phyloP scores from a whole-genome alignment of 1,284 basidiomycete species.

The Inonotus hispidus region DNA sequence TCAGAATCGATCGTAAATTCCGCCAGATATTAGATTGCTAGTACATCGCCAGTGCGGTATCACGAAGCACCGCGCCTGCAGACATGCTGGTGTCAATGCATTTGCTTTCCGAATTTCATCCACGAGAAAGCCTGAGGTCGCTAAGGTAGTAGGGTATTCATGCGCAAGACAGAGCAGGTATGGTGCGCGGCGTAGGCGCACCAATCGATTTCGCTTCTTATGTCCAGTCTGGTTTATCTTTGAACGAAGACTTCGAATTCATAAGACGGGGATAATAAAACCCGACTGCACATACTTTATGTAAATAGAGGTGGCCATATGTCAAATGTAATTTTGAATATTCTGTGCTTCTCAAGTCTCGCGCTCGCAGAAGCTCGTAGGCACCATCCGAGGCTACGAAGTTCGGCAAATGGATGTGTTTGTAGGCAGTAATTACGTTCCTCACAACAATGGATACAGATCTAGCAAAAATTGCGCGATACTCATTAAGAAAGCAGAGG shows the following conservation, averaged over 20 bases:
- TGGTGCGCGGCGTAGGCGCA: constrained; percentile 13
- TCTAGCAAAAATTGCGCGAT: neutral
- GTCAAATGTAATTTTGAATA: no score
- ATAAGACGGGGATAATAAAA: no score
- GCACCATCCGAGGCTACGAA: no score
- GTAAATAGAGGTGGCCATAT: no score
- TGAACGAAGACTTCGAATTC: neutral
- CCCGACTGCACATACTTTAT: no score
- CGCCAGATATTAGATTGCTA: constrained; percentile 2
- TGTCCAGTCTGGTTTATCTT: constrained; percentile 51
- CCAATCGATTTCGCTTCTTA: constrained; percentile 9
- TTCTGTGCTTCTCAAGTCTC: no score
- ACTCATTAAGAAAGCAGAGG: no score
- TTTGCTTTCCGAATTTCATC: constrained; percentile 19
- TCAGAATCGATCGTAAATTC: neutral
- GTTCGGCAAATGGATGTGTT: neutral
- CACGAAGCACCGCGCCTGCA: neutral
- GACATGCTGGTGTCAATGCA: no score
- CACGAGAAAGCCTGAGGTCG: constrained; percentile 16
- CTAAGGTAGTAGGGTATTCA: constrained; percentile 9
- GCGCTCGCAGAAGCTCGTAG: no score
- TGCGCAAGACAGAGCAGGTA: constrained; percentile 10
- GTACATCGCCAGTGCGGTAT: constrained; percentile 5
- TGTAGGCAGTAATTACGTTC: neutral
- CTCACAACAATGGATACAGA: neutral